Evolutionary conservation across 139 green algal species (phyloP), one percentile per base, ranked within the genome.

Genomic region (Astrephomene gubernaculifera): DNA sequence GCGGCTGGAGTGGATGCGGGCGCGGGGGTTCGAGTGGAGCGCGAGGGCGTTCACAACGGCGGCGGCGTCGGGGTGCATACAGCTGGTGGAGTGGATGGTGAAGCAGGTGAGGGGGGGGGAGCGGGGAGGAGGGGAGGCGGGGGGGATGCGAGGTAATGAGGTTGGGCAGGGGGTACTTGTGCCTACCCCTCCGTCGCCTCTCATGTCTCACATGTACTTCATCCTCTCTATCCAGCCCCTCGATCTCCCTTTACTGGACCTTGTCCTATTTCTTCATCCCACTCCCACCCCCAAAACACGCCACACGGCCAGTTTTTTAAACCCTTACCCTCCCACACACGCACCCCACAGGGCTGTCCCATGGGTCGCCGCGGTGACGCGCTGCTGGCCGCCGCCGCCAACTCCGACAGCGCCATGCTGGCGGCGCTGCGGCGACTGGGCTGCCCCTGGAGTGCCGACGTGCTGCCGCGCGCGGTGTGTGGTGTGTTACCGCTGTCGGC

Each of bases 291-390:
- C n/a, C n/a, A n/a, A n/a, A n/a, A n/a, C n/a, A n/a, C n/a, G n/a
- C n/a, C n/a, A n/a, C n/a, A n/a, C n/a, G 49, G 14, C 49, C 49
- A 25, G 49, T 57, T 12, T 57, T 57, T 17, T 12, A 25, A 17
- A 57, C 49, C 49, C 14, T 57, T 57, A 57, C n/a, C n/a, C n/a
- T n/a, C n/a, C n/a, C n/a, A n/a, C n/a, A n/a, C n/a, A n/a, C n/a
- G n/a, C n/a, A n/a, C n/a, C n/a, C n/a, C n/a, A n/a, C 24, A 79
- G 71, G 71, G 71, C n/a, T 79, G 71, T 60, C 71, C 71, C 41
- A 57, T 79, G 71, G 71, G 71, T 36, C 71, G 71, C 27, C 71
- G 71, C 43, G 71, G 71, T 19, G 71, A 79, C 25, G 71, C 71
- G 19, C 43, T 63, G 19, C 27, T 79, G 71, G 71, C 44, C 29